These are phyloP conservation scores for Malus asiatica DNA, from an alignment of 306 rosid species.

Conservation along the genomic window DNA sequence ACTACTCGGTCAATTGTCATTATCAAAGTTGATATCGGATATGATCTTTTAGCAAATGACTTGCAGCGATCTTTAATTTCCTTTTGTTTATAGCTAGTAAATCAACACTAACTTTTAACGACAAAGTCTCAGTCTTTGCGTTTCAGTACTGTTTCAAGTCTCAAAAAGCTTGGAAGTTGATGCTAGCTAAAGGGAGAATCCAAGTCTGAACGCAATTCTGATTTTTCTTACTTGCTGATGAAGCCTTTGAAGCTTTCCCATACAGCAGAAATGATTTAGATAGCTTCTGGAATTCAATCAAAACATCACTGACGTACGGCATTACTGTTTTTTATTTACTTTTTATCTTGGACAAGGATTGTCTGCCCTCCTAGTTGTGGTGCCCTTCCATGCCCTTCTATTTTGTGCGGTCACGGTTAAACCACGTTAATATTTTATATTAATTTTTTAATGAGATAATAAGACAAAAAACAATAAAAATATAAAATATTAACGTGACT, in stretches of 20 bases:
- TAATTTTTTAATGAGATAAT: too few species aligned
- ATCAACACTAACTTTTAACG: not conserved
- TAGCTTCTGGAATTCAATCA: not conserved
- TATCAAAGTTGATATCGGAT: not conserved
- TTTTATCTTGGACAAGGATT: not conserved
- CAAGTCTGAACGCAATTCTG: too few species aligned
- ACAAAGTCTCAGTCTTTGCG: not conserved
- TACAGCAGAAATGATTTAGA: not conserved
- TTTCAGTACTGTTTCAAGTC: not conserved
- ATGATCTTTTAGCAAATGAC: too few species aligned
- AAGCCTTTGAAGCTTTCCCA: not conserved
- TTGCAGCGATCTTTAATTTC: not conserved
- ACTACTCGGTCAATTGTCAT: not conserved
- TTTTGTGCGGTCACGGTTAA: too few species aligned
- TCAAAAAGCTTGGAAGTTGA: conserved; percentile 4
- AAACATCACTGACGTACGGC: not conserved
- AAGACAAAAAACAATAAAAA: too few species aligned
- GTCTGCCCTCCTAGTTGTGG: too few species aligned
- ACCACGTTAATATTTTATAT: too few species aligned
- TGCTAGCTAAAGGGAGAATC: not conserved
- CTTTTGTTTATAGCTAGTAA: not conserved
- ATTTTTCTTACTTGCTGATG: not conserved
- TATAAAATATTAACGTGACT: too few species aligned
- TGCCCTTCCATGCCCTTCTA: too few species aligned
- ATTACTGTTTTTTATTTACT: not conserved